Conservation (phyloP, 1,284 basidiomycete genomes). For the Boletus subluridellus region DNA sequence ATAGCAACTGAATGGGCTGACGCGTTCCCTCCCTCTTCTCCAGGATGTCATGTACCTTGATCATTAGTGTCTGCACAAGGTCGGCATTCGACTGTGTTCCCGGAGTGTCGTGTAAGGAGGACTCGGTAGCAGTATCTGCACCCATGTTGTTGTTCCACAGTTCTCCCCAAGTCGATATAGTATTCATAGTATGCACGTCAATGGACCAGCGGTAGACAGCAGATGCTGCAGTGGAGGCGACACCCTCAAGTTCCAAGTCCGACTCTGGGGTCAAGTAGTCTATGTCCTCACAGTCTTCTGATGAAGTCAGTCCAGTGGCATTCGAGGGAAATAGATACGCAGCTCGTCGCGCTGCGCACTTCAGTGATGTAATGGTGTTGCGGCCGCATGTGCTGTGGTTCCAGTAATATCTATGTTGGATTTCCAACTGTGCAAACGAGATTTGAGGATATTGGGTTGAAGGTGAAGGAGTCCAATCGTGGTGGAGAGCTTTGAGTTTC, state of each 20-base stretch:
- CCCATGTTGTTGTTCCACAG: background rate
- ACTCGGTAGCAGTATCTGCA: background rate
- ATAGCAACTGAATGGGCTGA: too few species aligned
- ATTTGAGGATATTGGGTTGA: too few species aligned
- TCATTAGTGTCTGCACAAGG: too few species aligned
- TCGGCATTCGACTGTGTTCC: too few species aligned
- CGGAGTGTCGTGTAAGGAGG: too few species aligned
- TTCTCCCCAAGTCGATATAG: background rate
- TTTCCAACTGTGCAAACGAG: too few species aligned
- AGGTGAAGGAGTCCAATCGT: background rate
- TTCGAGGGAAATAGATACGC: background rate
- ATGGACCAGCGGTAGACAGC: background rate
- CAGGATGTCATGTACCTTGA: too few species aligned
- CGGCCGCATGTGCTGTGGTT: too few species aligned
- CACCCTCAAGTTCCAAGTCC: background rate
- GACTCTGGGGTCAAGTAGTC: too few species aligned
- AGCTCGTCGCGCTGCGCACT: background rate
- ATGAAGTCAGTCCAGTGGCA: too few species aligned
- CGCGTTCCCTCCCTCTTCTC: too few species aligned
- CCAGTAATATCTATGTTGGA: background rate
- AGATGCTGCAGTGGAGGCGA: background rate
- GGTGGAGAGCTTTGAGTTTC: slow-evolving; percentile 14
- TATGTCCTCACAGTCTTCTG: too few species aligned
- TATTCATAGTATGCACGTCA: background rate
- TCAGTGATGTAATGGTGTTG: background rate